Evolutionary conservation across 2,329 filamentous ascomycete species (phyloP), one percentile per base, ranked within the genome.

Genomic region (Colletotrichum cordylinicola): DNA sequence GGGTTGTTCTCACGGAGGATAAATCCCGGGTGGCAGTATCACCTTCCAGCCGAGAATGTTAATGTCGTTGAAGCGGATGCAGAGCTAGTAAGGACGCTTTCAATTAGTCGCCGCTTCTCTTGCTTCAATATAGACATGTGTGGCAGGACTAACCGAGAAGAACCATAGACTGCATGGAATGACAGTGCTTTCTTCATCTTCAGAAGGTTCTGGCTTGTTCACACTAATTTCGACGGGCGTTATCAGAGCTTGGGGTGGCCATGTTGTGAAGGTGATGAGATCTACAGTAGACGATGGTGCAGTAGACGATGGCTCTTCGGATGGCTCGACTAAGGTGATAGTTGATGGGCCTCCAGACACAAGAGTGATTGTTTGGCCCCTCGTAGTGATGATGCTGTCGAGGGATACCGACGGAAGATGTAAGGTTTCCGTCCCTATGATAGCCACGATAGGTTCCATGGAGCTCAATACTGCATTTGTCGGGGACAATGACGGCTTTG

Each of bases 401-500:
- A 48, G 2, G 5, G 18, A 6, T 21, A 7, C 3, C 18, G 0
- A 2, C 1, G 43, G 43, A 2, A 48, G 10, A 48, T 48, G 18
- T 9, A n/a, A 48, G 5, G 6, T 12, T 21, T 48, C 9, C 18
- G 43, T 48, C 18, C 43, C 43, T 7, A 48, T 4, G 6, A 48
- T 48, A 3, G 43, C 18, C 1, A 48, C 1, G 43, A 48, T 1
- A 21, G 43, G 13, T 12, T 3, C 43, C 1, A 10, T 48, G 1
- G 43, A 48, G 21, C 0, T 21, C n/a, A 2, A 7, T 21, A 3
- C n/a, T 1, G 43, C 3, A 1, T 48, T 48, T 2, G 43, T 21
- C 0, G 9, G 43, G 0, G n/a, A n/a, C n/a, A 21, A 48, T 2
- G 43, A 48, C 21, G 43, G 0, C 43, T 0, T 10, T 48, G 3